A percentile compares a stretch with the other conserved stretches of the same genome.
phyloP scores from a whole-genome alignment of 2,329 filamentous ascomycete genomes.

The Colletotrichum filicis region DNA sequence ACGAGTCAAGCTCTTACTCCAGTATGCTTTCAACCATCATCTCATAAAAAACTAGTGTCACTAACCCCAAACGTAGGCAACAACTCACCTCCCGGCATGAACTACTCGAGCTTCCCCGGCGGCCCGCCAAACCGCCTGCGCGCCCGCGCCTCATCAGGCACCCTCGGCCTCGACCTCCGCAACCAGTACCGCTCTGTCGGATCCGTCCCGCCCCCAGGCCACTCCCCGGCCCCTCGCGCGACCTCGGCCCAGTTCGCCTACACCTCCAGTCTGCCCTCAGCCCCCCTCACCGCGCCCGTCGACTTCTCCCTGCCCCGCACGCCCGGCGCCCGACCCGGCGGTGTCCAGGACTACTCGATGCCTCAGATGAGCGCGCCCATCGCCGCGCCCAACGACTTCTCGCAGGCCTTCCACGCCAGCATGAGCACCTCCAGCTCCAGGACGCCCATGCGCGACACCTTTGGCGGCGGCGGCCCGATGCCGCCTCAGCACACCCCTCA shows the following conservation, averaged over 20 bases:
- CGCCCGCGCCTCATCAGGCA: constrained; percentile 60
- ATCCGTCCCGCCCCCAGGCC: constrained; percentile 43
- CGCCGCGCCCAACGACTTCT: constrained; percentile 63
- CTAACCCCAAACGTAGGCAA: constrained; percentile 49
- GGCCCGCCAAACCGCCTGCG: constrained; percentile 58
- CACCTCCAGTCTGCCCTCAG: constrained; percentile 62
- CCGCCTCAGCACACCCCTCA: constrained; percentile 26
- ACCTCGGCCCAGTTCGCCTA: constrained; percentile 45
- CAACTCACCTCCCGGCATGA: constrained; percentile 61
- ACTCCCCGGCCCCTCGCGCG: constrained; percentile 45
- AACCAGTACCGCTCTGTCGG: constrained; percentile 55
- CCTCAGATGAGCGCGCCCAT: constrained; percentile 67
- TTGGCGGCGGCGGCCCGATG: constrained; percentile 47
- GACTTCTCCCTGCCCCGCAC: constrained; percentile 62
- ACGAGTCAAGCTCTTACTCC: constrained; percentile 64
- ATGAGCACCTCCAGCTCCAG: constrained; percentile 47
- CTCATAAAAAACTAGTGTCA: constrained; percentile 1
- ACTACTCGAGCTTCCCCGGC: constrained; percentile 59
- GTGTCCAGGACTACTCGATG: constrained; percentile 60
- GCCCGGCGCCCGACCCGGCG: constrained; percentile 47
- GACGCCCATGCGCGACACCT: constrained; percentile 58
- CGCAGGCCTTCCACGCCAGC: constrained; percentile 57
- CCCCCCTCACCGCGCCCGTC: constrained; percentile 64
- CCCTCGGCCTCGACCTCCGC: constrained; percentile 56
- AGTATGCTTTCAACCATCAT: constrained; percentile 49